Conservation (phyloP, 2,329 filamentous ascomycete species). For the Decorospora gaudefroyi region DNA sequence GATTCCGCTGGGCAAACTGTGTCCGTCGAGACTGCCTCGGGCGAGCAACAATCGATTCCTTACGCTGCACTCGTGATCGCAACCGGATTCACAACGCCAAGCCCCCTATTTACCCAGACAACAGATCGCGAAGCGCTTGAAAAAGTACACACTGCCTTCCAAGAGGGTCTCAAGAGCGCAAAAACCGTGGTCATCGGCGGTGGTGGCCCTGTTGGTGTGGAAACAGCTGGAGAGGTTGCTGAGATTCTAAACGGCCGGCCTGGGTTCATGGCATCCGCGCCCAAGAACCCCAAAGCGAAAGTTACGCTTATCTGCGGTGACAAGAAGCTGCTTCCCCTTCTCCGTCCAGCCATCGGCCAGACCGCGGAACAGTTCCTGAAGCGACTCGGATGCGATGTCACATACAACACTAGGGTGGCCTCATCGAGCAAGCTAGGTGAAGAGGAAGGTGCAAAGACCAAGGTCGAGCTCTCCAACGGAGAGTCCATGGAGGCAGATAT, state of each 20-base stretch:
- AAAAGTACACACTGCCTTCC: slow-evolving; percentile 45
- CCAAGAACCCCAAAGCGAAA: slow-evolving; percentile 47
- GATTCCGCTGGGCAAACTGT: slow-evolving; percentile 55
- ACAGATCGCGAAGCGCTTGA: slow-evolving; percentile 40
- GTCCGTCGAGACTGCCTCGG: slow-evolving; percentile 40
- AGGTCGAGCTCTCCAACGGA: slow-evolving; percentile 53
- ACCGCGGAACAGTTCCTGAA: slow-evolving; percentile 56
- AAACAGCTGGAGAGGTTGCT: slow-evolving; percentile 57
- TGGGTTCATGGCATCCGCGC: slow-evolving; percentile 44
- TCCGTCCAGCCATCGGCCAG: slow-evolving; percentile 50
- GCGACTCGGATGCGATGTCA: slow-evolving; percentile 54
- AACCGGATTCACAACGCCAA: slow-evolving; percentile 57
- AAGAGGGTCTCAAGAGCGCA: slow-evolving; percentile 46
- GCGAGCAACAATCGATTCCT: slow-evolving; percentile 44
- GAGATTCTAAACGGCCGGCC: slow-evolving; percentile 49
- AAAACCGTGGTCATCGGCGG: slow-evolving; percentile 55
- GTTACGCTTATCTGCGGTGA: slow-evolving; percentile 54
- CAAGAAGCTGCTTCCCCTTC: slow-evolving; percentile 51
- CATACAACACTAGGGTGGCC: slow-evolving; percentile 48
- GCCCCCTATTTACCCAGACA: slow-evolving; percentile 52
- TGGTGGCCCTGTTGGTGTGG: slow-evolving; percentile 57
- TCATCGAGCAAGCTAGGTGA: slow-evolving; percentile 32
- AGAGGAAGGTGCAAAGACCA: slow-evolving; percentile 49
- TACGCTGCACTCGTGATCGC: slow-evolving; percentile 62
- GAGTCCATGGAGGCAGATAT: slow-evolving; percentile 56